Conservation (phyloP, 2,329 filamentous ascomycete species). For the Talaromyces rugulosus region DNA sequence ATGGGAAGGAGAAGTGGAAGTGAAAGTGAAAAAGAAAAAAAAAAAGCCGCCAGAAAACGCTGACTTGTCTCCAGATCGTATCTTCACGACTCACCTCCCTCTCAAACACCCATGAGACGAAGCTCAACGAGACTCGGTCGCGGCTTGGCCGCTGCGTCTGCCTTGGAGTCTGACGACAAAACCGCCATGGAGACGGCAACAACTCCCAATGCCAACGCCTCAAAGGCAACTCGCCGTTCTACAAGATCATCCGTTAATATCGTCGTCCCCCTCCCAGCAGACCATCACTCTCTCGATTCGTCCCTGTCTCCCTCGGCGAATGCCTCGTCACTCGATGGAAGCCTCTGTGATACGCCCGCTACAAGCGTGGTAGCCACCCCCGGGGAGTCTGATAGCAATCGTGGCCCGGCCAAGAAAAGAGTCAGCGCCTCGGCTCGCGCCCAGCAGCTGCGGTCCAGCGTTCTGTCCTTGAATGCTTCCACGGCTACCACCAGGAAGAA, state of each 20-base stretch:
- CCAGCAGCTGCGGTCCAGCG: constrained; percentile 47
- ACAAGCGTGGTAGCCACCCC: constrained; percentile 58
- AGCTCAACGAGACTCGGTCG: constrained; percentile 21
- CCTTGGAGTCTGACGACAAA: constrained; percentile 14
- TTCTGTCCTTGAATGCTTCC: constrained; percentile 41
- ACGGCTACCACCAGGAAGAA: constrained; percentile 36
- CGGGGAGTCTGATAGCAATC: constrained; percentile 35
- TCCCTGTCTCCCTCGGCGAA: constrained; percentile 39
- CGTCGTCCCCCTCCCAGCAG: constrained; percentile 26
- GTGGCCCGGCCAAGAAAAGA: constrained; percentile 20
- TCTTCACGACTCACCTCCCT: not conserved
- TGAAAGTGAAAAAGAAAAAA: not conserved
- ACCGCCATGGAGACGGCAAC: not conserved
- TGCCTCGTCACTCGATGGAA: constrained; percentile 39
- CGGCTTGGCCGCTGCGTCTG: constrained; percentile 13
- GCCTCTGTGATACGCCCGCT: constrained; percentile 56
- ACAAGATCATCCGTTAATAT: constrained; percentile 22
- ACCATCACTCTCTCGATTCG: constrained; percentile 20
- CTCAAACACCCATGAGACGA: constrained; percentile 15
- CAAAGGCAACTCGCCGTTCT: constrained; percentile 1
- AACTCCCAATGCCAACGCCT: not conserved
- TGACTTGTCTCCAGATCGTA: not conserved
- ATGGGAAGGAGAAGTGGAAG: not conserved
- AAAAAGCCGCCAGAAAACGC: not conserved
- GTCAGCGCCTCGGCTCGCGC: constrained; percentile 45